Percentiles rank a stretch among this genome's conserved stretches.
These are phyloP conservation scores for Chaetomiaceae sp. DNA, from an alignment of 2,329 filamentous ascomycete species.

Conservation along the genomic window DNA sequence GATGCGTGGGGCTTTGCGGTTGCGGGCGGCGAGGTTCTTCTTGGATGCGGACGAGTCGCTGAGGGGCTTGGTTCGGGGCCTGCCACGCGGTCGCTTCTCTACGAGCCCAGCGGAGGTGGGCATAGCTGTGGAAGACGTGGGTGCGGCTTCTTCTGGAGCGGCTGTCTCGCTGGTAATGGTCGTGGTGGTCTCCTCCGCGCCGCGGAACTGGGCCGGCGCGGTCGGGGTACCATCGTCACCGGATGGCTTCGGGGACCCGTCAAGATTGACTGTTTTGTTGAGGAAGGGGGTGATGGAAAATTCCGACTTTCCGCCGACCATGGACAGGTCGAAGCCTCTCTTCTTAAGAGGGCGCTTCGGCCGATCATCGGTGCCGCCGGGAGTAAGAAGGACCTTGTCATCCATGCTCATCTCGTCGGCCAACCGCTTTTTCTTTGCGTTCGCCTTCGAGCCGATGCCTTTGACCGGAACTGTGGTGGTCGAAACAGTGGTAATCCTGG, in stretches of 20 bases:
- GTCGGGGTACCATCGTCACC: slow-evolving; percentile 21
- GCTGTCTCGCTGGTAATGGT: slow-evolving; percentile 9
- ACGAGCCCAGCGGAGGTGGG: slow-evolving; percentile 17
- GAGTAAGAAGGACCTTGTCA: slow-evolving; percentile 47
- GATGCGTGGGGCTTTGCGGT: slow-evolving; percentile 28
- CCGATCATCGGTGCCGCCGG: slow-evolving; percentile 34
- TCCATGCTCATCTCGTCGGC: slow-evolving; percentile 43
- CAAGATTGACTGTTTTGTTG: slow-evolving; percentile 59
- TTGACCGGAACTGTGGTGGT: slow-evolving; percentile 31
- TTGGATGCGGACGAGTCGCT: slow-evolving; percentile 43
- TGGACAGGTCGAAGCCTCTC: slow-evolving; percentile 51
- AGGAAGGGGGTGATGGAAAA: slow-evolving; percentile 95
- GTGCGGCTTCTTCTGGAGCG: slow-evolving; percentile 16
- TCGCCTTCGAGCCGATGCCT: slow-evolving; percentile 33
- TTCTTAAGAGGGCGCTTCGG: slow-evolving; percentile 50
- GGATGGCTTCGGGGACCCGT: slow-evolving; percentile 30
- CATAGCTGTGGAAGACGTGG: neutral
- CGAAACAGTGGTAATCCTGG: slow-evolving; percentile 27
- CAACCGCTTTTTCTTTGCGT: slow-evolving; percentile 43
- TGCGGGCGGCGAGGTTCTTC: slow-evolving; percentile 39
- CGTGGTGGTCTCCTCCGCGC: slow-evolving; percentile 13
- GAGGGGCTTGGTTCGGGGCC: slow-evolving; percentile 43
- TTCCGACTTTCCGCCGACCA: slow-evolving; percentile 78
- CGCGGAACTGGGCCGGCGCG: slow-evolving; percentile 17
- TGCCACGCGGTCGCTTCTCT: slow-evolving; percentile 41